Percentiles rank a stretch among this genome's conserved stretches.
Conservation (phyloP, 2,329 filamentous ascomycete species). For the Paracoccidioides brasiliensis region DNA sequence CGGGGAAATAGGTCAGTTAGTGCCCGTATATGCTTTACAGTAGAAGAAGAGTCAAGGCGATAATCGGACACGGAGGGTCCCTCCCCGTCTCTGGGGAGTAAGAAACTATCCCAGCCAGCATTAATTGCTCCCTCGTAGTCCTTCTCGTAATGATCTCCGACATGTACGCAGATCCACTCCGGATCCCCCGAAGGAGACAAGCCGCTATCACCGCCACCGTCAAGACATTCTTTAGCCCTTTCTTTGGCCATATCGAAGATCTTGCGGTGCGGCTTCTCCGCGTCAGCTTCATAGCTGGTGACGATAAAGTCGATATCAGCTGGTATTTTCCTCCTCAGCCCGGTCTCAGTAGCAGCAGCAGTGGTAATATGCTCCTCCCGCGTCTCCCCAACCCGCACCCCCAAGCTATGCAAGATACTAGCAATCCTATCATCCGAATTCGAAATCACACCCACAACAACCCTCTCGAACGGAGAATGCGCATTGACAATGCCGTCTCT, state of each 20-base stretch:
- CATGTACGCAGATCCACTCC: constrained; percentile 25
- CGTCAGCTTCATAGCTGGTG: constrained; percentile 34
- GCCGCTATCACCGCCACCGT: neutral
- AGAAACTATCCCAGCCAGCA: constrained; percentile 25
- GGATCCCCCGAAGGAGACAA: constrained; percentile 1
- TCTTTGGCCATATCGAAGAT: constrained; percentile 30
- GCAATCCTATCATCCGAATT: constrained; percentile 36
- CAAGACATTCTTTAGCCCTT: constrained; percentile 15
- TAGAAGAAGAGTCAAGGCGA: neutral
- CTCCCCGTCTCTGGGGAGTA: constrained; percentile 9
- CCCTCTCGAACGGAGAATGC: constrained; percentile 18
- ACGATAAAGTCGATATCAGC: constrained; percentile 33
- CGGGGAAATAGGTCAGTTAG: constrained; percentile 6
- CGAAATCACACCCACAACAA: constrained; percentile 32
- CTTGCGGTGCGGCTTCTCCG: constrained; percentile 29
- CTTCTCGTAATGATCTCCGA: constrained; percentile 33
- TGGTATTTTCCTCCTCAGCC: constrained; percentile 10
- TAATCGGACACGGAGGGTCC: neutral
- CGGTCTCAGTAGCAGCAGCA: constrained; percentile 9
- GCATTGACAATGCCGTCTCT: too few species aligned
- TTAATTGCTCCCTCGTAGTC: constrained; percentile 27
- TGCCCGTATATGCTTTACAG: constrained; percentile 4
- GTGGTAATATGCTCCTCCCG: constrained; percentile 14
- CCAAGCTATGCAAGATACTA: constrained; percentile 27
- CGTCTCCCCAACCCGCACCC: constrained; percentile 26